Base-by-base conservation (phyloP, 805 yeast species). In the Ogataea sp. region DNA sequence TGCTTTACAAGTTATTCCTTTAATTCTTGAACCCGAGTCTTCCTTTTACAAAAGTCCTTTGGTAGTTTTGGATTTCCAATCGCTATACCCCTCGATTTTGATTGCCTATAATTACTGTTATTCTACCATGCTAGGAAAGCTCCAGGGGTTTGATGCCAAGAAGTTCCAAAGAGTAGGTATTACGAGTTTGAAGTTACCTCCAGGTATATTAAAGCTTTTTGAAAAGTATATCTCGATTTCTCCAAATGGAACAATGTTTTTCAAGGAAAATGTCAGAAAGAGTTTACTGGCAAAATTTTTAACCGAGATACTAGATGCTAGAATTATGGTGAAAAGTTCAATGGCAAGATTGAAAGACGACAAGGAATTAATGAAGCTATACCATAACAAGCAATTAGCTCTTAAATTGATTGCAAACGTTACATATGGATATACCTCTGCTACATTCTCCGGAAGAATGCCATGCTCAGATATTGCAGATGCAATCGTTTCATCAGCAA, bases 381-480 rank as follows among this genome's bases (percentile, higher is more conserved):
- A 83, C 52, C 75, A 85, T 51, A 81, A 83, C 42, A 67, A 90
- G 40, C 98, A 93, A 49, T 56, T 85, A 31, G 97, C 96, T 0
- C 64, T 93, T 45, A 93, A 93, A 53, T 64, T 90, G 36, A 80
- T 88, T 32, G 97, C 98, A 1, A 89, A 88, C 58, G 98, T 93
- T 8, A 90, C 96, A 0, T 93, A 93, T 62, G 98, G 98, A 0
- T 93, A 93, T 54, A 73, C 97, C 0, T 83, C 96, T 1, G 98
- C 98, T 0, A 78, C 96, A 0, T 93, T 83, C 53, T 86, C 96
- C 8, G 98, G 98, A 0, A 66, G 98, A 45, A 93, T 93, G 98
- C 97, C 98, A 0, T 85, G 93, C 50, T 79, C 95, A 0, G 97
- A 89, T 55, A 71, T 93, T 24, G 96, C 98, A 0, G 98, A 93